Percentiles rank a stretch among this genome's conserved stretches.
phyloP scores from a whole-genome alignment of 768 basidiomycete genomes.

The Dioszegia hungarica region DNA sequence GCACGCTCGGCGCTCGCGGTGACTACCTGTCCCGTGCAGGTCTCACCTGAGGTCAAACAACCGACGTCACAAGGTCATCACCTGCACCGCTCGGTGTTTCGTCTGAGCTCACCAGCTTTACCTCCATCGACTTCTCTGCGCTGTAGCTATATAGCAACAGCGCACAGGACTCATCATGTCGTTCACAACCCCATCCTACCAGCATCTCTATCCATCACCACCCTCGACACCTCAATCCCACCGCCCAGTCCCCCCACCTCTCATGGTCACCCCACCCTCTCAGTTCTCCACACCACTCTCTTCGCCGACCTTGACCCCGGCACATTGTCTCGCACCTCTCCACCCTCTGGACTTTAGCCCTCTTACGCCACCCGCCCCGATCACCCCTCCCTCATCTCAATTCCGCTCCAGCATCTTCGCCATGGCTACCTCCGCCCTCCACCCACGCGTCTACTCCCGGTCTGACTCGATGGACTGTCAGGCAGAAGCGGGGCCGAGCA shows the following conservation, averaged over 20 bases:
- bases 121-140: no score
- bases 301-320: background rate
- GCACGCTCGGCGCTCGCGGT: background rate
- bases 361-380: background rate
- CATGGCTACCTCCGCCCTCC: conserved; percentile 7
- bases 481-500: background rate
- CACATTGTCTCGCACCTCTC: no score
- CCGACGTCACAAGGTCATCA: background rate
- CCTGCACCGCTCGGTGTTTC: background rate
- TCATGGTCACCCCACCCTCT: background rate
- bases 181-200: background rate
- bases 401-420: conserved; percentile 1
- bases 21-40: background rate
- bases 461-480: background rate
- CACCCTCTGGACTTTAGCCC: background rate
- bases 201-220: background rate
- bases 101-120: background rate
- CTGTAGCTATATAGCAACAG: background rate
- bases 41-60: background rate
- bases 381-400: background rate
- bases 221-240: no score
- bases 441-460: background rate
- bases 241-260: background rate
- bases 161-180: background rate
- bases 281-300: background rate